phyloP scores from a whole-genome alignment of 768 basidiomycete genomes.

The Collybia mongolica region DNA sequence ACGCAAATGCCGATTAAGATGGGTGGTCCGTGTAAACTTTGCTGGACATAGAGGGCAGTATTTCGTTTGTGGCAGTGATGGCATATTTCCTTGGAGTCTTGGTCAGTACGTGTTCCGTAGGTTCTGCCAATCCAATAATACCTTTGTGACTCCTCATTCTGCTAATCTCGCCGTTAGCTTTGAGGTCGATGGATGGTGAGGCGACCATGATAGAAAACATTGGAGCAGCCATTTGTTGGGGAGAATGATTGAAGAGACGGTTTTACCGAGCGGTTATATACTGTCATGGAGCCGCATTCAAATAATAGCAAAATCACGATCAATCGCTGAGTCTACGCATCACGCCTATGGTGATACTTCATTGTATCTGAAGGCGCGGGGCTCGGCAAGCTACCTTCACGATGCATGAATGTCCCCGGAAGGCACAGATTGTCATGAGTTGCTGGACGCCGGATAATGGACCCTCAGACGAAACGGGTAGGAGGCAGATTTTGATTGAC shows the following conservation, averaged over 20 bases:
- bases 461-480: not conserved
- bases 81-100: conserved; percentile 54
- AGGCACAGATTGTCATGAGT: not conserved
- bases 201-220: conserved; percentile 23
- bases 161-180: conserved; percentile 41
- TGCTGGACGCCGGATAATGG: not conserved
- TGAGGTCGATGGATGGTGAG: conserved; percentile 32
- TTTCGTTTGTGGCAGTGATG: conserved; percentile 71
- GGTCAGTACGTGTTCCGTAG: not conserved
- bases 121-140: conserved; percentile 4
- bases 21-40: conserved; percentile 72
- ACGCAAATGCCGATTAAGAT: conserved; percentile 70
- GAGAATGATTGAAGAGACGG: conserved; percentile 20
- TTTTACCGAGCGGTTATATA: conserved; percentile 29
- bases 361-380: not conserved
- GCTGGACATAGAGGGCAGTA: conserved; percentile 68
- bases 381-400: not conserved
- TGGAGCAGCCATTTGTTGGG: conserved; percentile 24
- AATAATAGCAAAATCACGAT: not conserved
- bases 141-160: conserved; percentile 44
- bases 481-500: not conserved
- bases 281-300: conserved; percentile 2
- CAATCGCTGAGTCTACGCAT: not conserved
- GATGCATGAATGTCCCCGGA: not conserved
- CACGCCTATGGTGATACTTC: not conserved